A percentile compares a stretch with the other conserved stretches of the same genome.
phyloP scores from a whole-genome alignment of 2,329 filamentous ascomycete species.

The Cercospora sp. region DNA sequence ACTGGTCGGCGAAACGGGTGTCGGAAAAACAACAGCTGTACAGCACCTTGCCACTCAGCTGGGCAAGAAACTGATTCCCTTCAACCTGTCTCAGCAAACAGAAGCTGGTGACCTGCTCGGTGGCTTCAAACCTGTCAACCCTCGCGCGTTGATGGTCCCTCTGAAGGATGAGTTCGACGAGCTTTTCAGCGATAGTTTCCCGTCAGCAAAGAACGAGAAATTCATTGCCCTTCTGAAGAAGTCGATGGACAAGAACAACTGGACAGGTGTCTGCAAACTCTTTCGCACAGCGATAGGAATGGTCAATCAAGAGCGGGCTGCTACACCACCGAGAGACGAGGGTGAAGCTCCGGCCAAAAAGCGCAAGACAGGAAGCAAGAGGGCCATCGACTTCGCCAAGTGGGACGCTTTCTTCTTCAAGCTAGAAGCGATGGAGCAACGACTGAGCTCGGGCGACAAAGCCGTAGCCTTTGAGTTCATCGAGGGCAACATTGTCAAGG shows the following conservation, averaged over 20 bases:
- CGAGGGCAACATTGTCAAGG: constrained; percentile 93
- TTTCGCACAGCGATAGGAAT: constrained; percentile 89
- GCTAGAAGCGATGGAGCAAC: constrained; percentile 75
- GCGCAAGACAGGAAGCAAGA: constrained; percentile 59
- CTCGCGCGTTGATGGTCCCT: constrained; percentile 81
- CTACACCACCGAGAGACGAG: constrained; percentile 51
- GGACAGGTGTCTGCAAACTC: constrained; percentile 79
- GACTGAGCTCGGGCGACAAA: constrained; percentile 70
- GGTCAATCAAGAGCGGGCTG: constrained; percentile 61
- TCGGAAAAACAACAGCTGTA: constrained; percentile 94
- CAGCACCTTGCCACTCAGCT: constrained; percentile 85
- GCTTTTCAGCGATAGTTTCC: constrained; percentile 84
- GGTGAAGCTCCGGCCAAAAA: constrained; percentile 70
- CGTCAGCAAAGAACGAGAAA: constrained; percentile 79
- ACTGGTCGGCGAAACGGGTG: constrained; percentile 97
- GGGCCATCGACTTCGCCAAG: constrained; percentile 52
- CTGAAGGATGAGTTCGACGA: constrained; percentile 93
- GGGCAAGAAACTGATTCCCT: constrained; percentile 82
- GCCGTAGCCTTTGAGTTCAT: constrained; percentile 92
- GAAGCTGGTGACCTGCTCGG: constrained; percentile 94
- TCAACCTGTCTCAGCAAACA: constrained; percentile 97
- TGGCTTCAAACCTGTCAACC: constrained; percentile 93
- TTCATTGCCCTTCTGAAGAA: constrained; percentile 82
- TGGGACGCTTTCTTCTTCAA: constrained; percentile 80
- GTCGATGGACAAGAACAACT: constrained; percentile 77